These are phyloP conservation scores for Pseudogymnoascus sp. DNA, from an alignment of 2,329 filamentous ascomycete genomes.

Conservation along the genomic window DNA sequence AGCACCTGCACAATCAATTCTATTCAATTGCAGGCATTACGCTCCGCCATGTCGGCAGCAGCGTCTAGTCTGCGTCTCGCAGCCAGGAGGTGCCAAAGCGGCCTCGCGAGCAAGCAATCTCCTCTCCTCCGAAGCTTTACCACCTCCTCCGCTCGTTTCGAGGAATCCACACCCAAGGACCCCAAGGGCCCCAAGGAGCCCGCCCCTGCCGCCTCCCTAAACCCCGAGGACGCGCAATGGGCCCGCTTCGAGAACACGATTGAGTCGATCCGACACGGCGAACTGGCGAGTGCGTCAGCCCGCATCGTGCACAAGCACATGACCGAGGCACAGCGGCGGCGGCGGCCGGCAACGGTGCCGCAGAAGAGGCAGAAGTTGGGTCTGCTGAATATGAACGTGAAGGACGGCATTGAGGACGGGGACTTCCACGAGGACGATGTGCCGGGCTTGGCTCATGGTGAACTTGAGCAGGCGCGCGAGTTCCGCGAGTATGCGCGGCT, in stretches of 20 bases:
- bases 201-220: not conserved
- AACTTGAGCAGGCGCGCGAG: conserved; percentile 82
- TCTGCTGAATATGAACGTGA: conserved; percentile 27
- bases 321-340: not conserved
- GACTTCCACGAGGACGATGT: conserved; percentile 77
- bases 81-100: conserved; percentile 19
- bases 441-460: conserved; percentile 69
- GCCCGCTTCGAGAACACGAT: not conserved
- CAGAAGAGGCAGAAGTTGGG: conserved; percentile 20
- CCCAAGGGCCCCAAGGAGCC: not conserved
- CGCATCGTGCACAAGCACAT: not conserved
- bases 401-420: conserved; percentile 22
- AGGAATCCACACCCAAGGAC: not conserved
- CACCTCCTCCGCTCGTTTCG: not conserved
- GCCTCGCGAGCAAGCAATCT: conserved; percentile 9
- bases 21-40: not conserved
- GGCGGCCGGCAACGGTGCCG: not conserved
- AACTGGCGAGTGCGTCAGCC: not conserved
- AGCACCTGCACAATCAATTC: not conserved
- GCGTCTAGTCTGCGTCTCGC: conserved; percentile 23
- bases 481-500: conserved; percentile 80
- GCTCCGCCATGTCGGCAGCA: conserved; percentile 23
- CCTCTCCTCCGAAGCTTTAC: conserved; percentile 5
- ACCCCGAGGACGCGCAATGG: not conserved
- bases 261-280: not conserved